Conservation (phyloP, 139 green algal genomes). For the Chlorella vulgaris region DNA sequence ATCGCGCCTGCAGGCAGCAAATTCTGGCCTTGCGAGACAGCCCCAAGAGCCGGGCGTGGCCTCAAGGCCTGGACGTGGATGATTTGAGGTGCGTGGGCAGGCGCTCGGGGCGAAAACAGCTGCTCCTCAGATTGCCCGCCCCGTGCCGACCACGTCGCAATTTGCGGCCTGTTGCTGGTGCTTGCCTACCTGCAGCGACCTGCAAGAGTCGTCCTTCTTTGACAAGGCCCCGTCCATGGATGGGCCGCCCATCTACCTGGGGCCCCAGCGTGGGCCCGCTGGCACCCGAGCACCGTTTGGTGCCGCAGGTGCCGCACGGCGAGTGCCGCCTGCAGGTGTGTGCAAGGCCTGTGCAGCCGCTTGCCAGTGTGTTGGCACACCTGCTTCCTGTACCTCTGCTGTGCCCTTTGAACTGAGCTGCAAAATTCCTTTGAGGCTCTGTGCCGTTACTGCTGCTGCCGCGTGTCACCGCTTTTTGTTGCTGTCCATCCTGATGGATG, state of each 20-base stretch:
- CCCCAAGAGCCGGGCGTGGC: conserved; percentile 26
- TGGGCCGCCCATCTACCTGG: conserved; percentile 30
- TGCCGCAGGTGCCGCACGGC: conserved; percentile 16
- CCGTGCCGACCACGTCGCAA: too few relatives aligned
- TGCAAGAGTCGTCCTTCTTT: conserved; percentile 41
- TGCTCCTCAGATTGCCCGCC: too few relatives aligned
- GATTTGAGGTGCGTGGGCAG: conserved; percentile 26
- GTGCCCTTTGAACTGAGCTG: neutral
- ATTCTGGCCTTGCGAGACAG: conserved; percentile 20
- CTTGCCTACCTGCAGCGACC: conserved; percentile 10
- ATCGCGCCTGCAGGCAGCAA: conserved; percentile 2
- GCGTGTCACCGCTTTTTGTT: too few relatives aligned
- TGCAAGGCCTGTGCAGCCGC: neutral
- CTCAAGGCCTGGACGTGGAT: conserved; percentile 18
- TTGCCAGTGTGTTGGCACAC: neutral
- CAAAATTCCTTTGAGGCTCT: too few relatives aligned
- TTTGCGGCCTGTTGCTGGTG: neutral
- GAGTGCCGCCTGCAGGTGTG: conserved; percentile 17
- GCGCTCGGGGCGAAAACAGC: neutral
- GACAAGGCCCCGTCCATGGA: conserved; percentile 25
- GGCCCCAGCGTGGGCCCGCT: conserved; percentile 23
- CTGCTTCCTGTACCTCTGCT: neutral
- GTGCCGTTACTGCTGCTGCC: too few relatives aligned
- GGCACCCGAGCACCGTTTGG: conserved; percentile 1
- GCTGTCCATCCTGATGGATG: neutral